These are phyloP conservation scores for Monosporascus ibericus DNA, from an alignment of 2,329 filamentous ascomycete species.

Conservation along the genomic window DNA sequence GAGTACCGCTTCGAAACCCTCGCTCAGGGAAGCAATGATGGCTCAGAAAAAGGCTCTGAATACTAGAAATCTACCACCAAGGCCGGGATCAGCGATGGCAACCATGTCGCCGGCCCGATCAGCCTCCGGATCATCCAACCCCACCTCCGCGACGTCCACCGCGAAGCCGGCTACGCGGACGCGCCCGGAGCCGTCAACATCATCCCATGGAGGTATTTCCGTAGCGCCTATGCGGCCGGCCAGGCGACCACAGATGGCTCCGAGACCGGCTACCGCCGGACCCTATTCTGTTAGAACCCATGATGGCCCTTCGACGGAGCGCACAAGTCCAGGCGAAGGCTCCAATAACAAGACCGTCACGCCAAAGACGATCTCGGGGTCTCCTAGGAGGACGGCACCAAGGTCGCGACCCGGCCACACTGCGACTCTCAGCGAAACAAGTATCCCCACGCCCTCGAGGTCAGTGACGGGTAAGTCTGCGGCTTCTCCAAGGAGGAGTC, in stretches of 20 bases:
- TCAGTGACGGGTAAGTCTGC: conserved; percentile 25
- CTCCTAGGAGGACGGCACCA: conserved; percentile 45
- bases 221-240: conserved; percentile 58
- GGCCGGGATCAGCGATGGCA: conserved; percentile 60
- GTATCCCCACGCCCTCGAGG: conserved; percentile 38
- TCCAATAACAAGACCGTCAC: conserved; percentile 40
- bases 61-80: conserved; percentile 45
- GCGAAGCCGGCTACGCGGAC: conserved; percentile 31
- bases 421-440: conserved; percentile 46
- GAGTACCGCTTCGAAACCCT: conserved; percentile 48
- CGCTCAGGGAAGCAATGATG: conserved; percentile 75
- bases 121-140: conserved; percentile 30
- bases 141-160: conserved; percentile 25
- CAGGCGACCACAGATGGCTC: conserved; percentile 50
- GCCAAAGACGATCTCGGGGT: conserved; percentile 44
- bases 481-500: conserved; percentile 37
- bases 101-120: conserved; percentile 48
- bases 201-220: conserved; percentile 53
- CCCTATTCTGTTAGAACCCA: conserved; percentile 59
- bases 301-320: conserved; percentile 33
- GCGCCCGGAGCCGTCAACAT: conserved; percentile 35
- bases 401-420: conserved; percentile 42
- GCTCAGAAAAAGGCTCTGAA: conserved; percentile 67
- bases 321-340: conserved; percentile 40
- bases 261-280: conserved; percentile 58